Evolutionary conservation across 208 protist species (phyloP).

Genomic region (Trichomonas vaginalis): DNA sequence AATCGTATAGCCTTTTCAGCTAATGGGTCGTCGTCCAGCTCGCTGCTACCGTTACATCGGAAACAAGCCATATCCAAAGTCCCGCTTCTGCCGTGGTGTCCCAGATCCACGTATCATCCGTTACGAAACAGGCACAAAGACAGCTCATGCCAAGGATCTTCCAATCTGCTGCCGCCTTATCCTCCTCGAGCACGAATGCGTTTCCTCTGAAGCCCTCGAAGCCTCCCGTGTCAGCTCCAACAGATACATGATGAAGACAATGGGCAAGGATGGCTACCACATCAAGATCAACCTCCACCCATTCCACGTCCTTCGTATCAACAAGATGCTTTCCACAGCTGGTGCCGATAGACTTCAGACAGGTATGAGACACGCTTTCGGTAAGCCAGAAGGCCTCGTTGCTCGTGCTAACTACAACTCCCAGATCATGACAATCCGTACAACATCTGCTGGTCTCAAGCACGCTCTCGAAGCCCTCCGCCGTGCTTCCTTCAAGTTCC

Average conservation of each 20-base stretch:
- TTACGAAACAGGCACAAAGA: slow-evolving; percentile 90
- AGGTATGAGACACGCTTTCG: no score
- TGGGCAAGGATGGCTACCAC: no score
- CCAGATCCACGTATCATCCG: slow-evolving; percentile 90
- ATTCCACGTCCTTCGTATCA: slow-evolving; percentile 93
- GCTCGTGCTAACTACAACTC: no score
- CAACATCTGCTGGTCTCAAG: no score
- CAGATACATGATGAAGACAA: no score
- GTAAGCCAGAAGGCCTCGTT: no score
- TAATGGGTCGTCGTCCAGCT: slow-evolving; percentile 55
- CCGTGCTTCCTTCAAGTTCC: slow-evolving; percentile 20
- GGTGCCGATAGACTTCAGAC: no score
- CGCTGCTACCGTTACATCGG: slow-evolving; percentile 70
- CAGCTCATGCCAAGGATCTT: slow-evolving; percentile 78
- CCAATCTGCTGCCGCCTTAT: slow-evolving; percentile 85
- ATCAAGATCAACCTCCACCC: slow-evolving; percentile 91
- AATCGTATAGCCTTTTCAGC: not conserved
- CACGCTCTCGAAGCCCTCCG: no score
- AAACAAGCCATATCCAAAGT: slow-evolving; percentile 80
- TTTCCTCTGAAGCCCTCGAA: slow-evolving; percentile 91
- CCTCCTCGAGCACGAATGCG: slow-evolving; percentile 90
- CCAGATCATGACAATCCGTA: no score
- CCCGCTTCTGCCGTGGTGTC: slow-evolving; percentile 86
- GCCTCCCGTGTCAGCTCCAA: slow-evolving; percentile 93
- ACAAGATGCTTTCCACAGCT: no score